Evolutionary conservation across 257 asterid species (phyloP), one percentile per base, ranked within the genome.

Genomic region (Coffea canephora): DNA sequence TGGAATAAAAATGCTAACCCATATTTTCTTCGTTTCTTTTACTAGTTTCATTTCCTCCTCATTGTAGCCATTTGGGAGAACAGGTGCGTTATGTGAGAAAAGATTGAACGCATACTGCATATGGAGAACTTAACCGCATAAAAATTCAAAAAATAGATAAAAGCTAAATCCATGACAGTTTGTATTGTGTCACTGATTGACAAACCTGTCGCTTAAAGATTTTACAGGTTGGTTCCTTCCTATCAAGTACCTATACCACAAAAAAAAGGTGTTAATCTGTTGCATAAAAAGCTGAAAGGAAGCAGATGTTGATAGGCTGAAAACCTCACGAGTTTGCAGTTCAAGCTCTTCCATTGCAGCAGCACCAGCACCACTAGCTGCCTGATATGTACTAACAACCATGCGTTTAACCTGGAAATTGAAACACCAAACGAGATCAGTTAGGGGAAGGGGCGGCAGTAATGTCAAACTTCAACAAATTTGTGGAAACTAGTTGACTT

Each of bases 281-380:
- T 54, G 73, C 39, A n/a, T 46, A 82, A 16, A 41, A 75, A 3
- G 75, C 19, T 46, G 0, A 18, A 61, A 57, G 69, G 39, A 68
- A 76, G 67, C 9, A 71, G 49, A 43, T 59, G 55, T 39, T 69
- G 62, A 61, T 79, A 10, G 23, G 71, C 41, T 72, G 78, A 80
- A 74, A 68, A 93, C 98, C 96, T 93, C 97, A 79, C 96, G 98
- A 77, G 97, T 92, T 77, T 95, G 99, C 80, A 52, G 94, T 85
- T 88, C 97, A 75, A 95, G 94, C 89, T 95, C 99, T 88, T 92
- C 98, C 99, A 95, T 95, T 77, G 98, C 98, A 68, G 99, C 98
- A 71, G 99, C 99, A 54, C 99, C 99, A 6, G 97, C 97, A 62
- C 91, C 91, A 76, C 91, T 88, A 71, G 91, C 91, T 59, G 91